Base-by-base conservation (phyloP, 805 yeast genomes). In the Hagleromyces aurorensis region DNA sequence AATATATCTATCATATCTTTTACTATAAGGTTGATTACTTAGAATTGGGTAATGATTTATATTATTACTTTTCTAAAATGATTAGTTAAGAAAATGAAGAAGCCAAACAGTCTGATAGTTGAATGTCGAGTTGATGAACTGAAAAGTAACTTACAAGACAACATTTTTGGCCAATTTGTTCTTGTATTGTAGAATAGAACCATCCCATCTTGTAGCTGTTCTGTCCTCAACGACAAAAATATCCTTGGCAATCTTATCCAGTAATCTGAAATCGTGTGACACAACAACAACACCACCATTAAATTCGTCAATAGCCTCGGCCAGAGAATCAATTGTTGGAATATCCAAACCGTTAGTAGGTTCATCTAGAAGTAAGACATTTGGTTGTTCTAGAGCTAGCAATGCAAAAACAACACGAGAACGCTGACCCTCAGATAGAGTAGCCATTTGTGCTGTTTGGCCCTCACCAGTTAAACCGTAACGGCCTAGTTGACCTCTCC, bases 321-420 rank as follows among this genome's bases (percentile, higher is more conserved):
- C 98, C 52, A 91, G 70, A 24, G 98, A 91, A 65, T 91, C 98
- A 57, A 91, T 91, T 30, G 98, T 87, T 54, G 96, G 86, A 51
- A 91, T 89, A 70, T 91, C 98, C 64, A 91, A 71, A 72, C 97
- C 97, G 73, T 91, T 91, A 46, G 98, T 91, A 75, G 98, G 98
- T 78, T 91, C 98, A 70, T 91, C 98, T 65, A 91, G 70, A 57
- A 91, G 68, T 51, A 91, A 69, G 61, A 91, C 84, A 65, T 91
- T 91, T 54, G 98, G 98, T 41, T 82, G 67, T 66, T 91, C 96
- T 46, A 91, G 70, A 29, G 98, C 98, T 54, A 91, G 73, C 46
- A 91, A 69, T 7, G 97, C 97, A 56, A 91, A 91, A 34, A 91
- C 98, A 46, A 91, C 98, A 67, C 98, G 80, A 43, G 97, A 89